These are phyloP conservation scores for Colletotrichum agaves DNA, from an alignment of 2,329 filamentous ascomycete species.

Conservation along the genomic window DNA sequence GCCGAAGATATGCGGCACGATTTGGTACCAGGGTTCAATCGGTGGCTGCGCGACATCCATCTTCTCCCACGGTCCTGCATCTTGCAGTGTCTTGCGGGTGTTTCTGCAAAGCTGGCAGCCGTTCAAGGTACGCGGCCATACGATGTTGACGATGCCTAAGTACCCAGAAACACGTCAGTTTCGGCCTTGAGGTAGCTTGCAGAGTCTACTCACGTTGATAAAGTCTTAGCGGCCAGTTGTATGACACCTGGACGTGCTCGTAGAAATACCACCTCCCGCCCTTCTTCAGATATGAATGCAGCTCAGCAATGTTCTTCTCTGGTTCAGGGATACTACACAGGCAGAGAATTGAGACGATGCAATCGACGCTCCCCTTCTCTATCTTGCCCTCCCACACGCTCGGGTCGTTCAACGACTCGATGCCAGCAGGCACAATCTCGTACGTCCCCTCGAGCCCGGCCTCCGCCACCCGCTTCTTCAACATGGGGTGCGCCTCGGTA, in stretches of 20 bases:
- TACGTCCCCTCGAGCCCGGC: conserved; percentile 68
- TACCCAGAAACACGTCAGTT: not conserved
- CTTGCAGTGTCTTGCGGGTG: conserved; percentile 58
- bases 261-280: conserved; percentile 72
- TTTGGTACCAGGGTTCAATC: conserved; percentile 54
- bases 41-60: conserved; percentile 58
- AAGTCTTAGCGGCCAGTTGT: conserved; percentile 51
- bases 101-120: conserved; percentile 63
- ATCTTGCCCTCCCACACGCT: conserved; percentile 58
- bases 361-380: conserved; percentile 63
- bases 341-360: conserved; percentile 70
- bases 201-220: conserved; percentile 61
- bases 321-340: conserved; percentile 73
- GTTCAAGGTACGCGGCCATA: conserved; percentile 63
- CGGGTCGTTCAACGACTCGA: conserved; percentile 63
- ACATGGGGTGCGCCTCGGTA: conserved; percentile 57
- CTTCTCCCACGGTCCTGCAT: conserved; percentile 61
- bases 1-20: conserved; percentile 62
- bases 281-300: conserved; percentile 69
- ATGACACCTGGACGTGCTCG: conserved; percentile 64
- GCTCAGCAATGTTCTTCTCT: conserved; percentile 61
- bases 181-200: not conserved
- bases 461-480: conserved; percentile 59
- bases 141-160: conserved; percentile 62
- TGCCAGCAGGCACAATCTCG: conserved; percentile 70